phyloP scores from a whole-genome alignment of 2,329 filamentous ascomycete species.

The Stagonosporopsis tanaceti region DNA sequence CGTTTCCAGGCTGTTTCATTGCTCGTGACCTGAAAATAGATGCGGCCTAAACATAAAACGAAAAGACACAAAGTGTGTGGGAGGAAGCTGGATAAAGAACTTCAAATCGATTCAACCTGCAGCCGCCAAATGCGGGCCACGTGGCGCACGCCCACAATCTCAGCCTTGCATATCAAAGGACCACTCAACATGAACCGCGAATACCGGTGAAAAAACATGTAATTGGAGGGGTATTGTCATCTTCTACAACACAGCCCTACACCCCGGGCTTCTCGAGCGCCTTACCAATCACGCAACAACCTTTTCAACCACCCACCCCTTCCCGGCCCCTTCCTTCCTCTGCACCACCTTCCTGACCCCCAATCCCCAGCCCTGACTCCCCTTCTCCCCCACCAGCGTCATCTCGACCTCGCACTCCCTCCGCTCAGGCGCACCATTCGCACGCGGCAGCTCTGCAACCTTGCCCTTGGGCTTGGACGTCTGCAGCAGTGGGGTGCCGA shows the following conservation, averaged over 20 bases:
- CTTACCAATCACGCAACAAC: conserved; percentile 45
- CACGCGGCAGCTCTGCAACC: conserved; percentile 59
- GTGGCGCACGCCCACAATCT: not conserved
- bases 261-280: not conserved
- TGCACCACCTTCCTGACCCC: conserved; percentile 86
- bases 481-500: conserved; percentile 82
- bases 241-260: not conserved
- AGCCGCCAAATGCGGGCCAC: too few species aligned
- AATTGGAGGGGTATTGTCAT: conserved; percentile 2
- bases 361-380: conserved; percentile 80
- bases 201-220: not conserved
- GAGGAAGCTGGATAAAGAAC: too few species aligned
- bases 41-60: too few species aligned
- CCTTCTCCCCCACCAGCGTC: conserved; percentile 73
- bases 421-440: conserved; percentile 53
- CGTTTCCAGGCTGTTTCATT: too few species aligned
- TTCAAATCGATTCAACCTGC: too few species aligned
- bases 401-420: conserved; percentile 87
- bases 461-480: conserved; percentile 94
- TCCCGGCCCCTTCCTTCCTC: conserved; percentile 69
- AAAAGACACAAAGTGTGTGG: too few species aligned
- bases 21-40: too few species aligned
- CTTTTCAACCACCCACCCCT: conserved; percentile 77
- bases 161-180: not conserved
- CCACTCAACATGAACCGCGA: not conserved